These are phyloP conservation scores for Eimeria sp. DNA, from an alignment of 169 alveolate genomes.

Conservation along the genomic window DNA sequence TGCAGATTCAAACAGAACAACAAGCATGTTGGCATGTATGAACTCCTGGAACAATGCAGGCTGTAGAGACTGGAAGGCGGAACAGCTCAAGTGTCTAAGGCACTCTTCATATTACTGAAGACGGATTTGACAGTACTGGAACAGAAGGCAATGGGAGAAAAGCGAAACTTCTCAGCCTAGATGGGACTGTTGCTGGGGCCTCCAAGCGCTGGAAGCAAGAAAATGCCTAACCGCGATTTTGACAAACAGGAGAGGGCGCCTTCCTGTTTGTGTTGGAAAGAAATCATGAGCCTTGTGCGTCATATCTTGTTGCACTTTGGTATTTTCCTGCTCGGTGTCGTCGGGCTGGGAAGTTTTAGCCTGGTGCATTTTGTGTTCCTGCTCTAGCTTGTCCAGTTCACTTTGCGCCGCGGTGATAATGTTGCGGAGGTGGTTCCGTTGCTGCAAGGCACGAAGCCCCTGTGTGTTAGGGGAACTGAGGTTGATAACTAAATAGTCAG, in stretches of 20 bases:
- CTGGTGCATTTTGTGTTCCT: background rate
- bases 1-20: background rate
- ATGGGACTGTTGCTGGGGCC: background rate
- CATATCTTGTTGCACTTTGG: constrained; percentile 24
- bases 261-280: constrained; percentile 46
- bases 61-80: background rate
- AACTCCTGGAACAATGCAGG: background rate
- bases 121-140: background rate
- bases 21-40: background rate
- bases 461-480: constrained; percentile 94
- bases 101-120: background rate
- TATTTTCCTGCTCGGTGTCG: background rate
- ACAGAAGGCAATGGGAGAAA: background rate
- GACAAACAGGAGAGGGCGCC: constrained; percentile 82
- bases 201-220: background rate
- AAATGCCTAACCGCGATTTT: constrained; percentile 82
- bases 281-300: constrained; percentile 35
- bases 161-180: background rate
- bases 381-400: constrained; percentile 85
- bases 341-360: constrained; percentile 46
- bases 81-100: background rate
- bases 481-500: constrained; percentile 92
- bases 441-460: constrained; percentile 90
- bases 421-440: constrained; percentile 86
- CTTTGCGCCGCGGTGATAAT: constrained; percentile 85